Base-by-base conservation (phyloP, 208 protist genomes). In the Sergeia podlipaevii region DNA sequence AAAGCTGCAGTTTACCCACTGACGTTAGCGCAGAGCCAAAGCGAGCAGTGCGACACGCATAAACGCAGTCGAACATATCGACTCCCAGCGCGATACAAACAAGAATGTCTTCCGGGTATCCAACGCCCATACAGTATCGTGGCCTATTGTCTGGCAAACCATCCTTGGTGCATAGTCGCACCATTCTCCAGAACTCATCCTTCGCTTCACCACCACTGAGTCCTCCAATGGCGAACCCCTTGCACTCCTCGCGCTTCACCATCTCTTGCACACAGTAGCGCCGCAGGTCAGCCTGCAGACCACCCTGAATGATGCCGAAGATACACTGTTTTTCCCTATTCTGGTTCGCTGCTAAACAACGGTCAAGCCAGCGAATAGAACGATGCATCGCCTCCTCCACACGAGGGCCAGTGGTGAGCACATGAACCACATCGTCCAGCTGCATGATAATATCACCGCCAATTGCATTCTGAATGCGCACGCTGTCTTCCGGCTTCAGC, bases 1-100 rank as follows among this genome's bases (percentile, higher is more conserved):
- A 70, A 8, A 97, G 36, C 62, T 95, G 86, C 34, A 97, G 43
- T 55, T 84, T 89, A 8, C 96, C 95, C 11, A 42, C 41, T 17
- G 77, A 80, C 13, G 91, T 96, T 20, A 98, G 60, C 1, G 96
- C 97, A 3, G 86, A 97, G 24, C 97, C 97, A 64, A 99, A 99
- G 41, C 97, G 74, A 5, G 97, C 98, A 1, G 98, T 99, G 24
- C 98, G 68, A 44, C 96, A 98, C 4, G 98, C 97, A 58, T 97
- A 99, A n/a, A 99, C 98, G 75, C 98, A 99, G 70, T 99, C 98
- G 57, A 99, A 99, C 97, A 99, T 99, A 72, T 99, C 98, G 11
- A 99, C 98, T 20, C 98, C 98, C 10, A 99, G 77, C 1, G 95
- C 95, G 8, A 95, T 90, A 66, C 98, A 99, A 15, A 99, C 97